Base-by-base conservation (phyloP, 2,329 filamentous ascomycete species). In the Parascedosporium putredinis region DNA sequence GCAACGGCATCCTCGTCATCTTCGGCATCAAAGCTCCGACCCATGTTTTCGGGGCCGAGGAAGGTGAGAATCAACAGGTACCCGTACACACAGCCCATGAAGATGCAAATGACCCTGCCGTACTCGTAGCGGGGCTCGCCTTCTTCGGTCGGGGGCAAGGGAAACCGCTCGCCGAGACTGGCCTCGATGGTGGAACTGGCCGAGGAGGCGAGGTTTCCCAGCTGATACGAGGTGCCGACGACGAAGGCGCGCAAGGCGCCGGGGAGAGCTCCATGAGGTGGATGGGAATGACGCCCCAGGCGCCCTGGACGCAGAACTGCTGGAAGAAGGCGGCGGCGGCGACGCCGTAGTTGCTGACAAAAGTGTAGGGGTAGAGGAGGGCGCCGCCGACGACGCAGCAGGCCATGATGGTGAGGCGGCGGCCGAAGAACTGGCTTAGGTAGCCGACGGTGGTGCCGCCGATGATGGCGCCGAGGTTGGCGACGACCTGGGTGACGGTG, bases 51-150 rank as follows among this genome's bases (percentile, higher is more conserved):
- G 1, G 76, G 76, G 0, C 84, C 84, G 3, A 86, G 40, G 8
- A 86, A 63, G 0, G 82, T 83, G 50, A 88, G 60, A 5, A 79
- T 1, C 33, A 82, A 72, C n/a, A 78, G 70, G 52, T 79, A 82
- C 23, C 60, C 74, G 57, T 77, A 95, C 1, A 94, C 88, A 56
- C 84, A 88, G 1, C 75, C 89, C 85, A 95, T 89, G 67, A 95
- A 95, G 60, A 94, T 93, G 60, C 83, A 88, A 55, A 95, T 91
- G 8, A 94, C 88, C 57, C 83, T 83, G 34, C 87, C 88, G 57
- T 94, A 94, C 52, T 87, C 69, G 63, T 84, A 88, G 3, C 84
- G 71, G 44, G 66, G 63, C 27, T 67, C 63, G 0, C 68, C 73
- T 1, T 65, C 61, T 16, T 72, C 62, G 1, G 74, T 75, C 0